Evolutionary conservation across 2,329 filamentous ascomycete species (phyloP), one percentile per base, ranked within the genome.

Genomic region (Diaporthe vaccinii): DNA sequence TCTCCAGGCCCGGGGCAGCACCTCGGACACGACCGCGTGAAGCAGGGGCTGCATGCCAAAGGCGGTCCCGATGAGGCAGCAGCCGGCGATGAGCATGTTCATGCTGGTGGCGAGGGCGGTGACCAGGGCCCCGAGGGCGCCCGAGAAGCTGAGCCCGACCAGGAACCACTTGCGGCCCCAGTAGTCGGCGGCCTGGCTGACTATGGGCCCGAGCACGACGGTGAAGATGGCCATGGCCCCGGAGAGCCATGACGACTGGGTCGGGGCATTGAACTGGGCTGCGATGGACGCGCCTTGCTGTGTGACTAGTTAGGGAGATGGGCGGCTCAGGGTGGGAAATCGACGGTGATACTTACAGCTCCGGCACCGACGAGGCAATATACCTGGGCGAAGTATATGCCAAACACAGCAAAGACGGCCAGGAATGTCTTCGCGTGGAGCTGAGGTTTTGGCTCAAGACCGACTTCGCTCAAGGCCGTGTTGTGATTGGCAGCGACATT

Each of bases 131-230:
- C 85, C 84, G 2, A 83, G 73, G 25, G 78, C 81, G 25, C 84
- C 84, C 51, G 80, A 79, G 17, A 81, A 39, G 1, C 81, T 84
- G 14, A 82, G 79, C 28, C 81, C 68, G 36, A 86, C 79, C n/a
- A 87, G 81, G 72, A 86, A 83, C 82, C 81, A 84, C 78, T 82
- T 82, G 10, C 84, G 81, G n/a, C 84, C 84, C 84, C 84, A 86
- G 78, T 84, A 85, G 77, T 86, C 84, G 28, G 84, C 82, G 0
- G 83, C 84, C 75, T 86, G 84, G 17, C 83, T 83, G 15, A 85
- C 80, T 15, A 83, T 81, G 28, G 83, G 84, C 14, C 80, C 78
- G 14, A 84, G 78, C 14, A 85, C 82, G 9, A 81, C 80, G 2
- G 84, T 85, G 28, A 84, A 68, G 74, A 85, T 85, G 58, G 82